Base-by-base conservation (phyloP, 2,329 filamentous ascomycete genomes). In the Mycocentrospora acerina region DNA sequence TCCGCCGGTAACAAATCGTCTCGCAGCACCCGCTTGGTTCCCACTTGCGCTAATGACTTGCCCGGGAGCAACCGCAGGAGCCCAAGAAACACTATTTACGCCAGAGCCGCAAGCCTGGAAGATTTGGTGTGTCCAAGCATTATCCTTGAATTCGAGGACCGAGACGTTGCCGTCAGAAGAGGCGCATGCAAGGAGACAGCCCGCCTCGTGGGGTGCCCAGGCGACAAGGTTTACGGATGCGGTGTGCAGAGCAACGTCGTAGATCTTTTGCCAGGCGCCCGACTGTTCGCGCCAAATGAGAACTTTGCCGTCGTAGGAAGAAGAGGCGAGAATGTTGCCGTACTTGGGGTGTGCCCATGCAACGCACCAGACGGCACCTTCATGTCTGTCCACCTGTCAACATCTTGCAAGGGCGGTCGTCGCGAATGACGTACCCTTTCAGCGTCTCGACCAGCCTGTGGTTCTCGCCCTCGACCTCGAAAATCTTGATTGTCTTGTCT, bases 401-500 rank as follows among this genome's bases (percentile, higher is more conserved):
- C 38, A 33, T 26, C 19, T 25, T 27, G 29, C 30, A n/a, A n/a
- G 16, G 33, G 26, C 26, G 19, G 15, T 16, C 26, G 32, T 18
- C 13, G 15, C 18, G 14, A n/a, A 7, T 35, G 41, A 64, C 75
- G 62, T 79, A 94, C 89, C 91, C 91, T 73, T 95, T 95, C 53
- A 98, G 76, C 17, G 93, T 98, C 74, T 97, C 91, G 24, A 88
- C 81, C 57, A 97, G 75, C 50, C 88, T 82, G 71, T 98, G 91
- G 55, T 85, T 81, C 59, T 97, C 90, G 61, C 90, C 89, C 62
- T 97, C 91, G 39, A 98, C 86, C 72, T 98, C 93, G 66, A 96
- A 98, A 66, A 98, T 97, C 76, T 97, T 97, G 76, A 98, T 95
- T 32, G 91, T 97, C 68, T 93, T 90, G 73, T 98, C 93, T 53